Evolutionary conservation across 441 rosid genomes (phyloP), one percentile per base, ranked within the genome.

Genomic region (Rhodomyrtus psidioides): DNA sequence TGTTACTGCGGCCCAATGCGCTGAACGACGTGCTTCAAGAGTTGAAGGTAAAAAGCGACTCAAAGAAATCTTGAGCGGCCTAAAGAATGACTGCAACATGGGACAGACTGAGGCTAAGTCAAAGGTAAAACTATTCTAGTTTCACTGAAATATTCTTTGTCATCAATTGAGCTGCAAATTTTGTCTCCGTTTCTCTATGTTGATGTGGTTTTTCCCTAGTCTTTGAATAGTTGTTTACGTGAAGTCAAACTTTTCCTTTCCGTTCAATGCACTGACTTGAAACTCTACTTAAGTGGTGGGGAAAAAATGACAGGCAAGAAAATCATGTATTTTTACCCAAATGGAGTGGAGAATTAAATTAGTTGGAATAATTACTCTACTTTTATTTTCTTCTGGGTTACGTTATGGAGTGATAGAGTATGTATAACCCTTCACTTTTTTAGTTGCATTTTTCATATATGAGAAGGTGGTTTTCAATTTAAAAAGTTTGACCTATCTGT

Each of bases 1-100:
- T 87, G 97, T 96, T 55, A 96, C 99, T 59, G 93, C 92, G n/a
- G 96, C 89, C 82, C 99, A 95, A 88, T 89, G 94, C 23, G 92
- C 89, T 83, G 99, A 97, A 89, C 92, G 97, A 24, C 91, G 91
- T 81, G 7, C 84, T 82, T 87, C 90, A 76, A 91, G 94, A 90
- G 92, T 87, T 54, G 88, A 91, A 88, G 95, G 97, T 39, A 94
- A 90, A 94, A 92, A 90, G 89, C 95, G 90, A 84, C 98, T 95
- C 53, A 92, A 94, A 91, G 89, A 53, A 83, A 87, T 92, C 57
- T 88, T 95, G 90, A 86, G 62, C 51, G 89, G 87, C 87, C 91
- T 93, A 76, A 92, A 85, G 88, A 91, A 88, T 85, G 83, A 84
- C 84, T 83, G 70, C 60, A 84, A 54, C 14, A 70, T 55, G 74